A percentile compares a stretch with the other conserved stretches of the same genome.
Evolutionary conservation across 371 early-diverging fungal genomes (phyloP).

Genomic region (Funneliformis caledonium): DNA sequence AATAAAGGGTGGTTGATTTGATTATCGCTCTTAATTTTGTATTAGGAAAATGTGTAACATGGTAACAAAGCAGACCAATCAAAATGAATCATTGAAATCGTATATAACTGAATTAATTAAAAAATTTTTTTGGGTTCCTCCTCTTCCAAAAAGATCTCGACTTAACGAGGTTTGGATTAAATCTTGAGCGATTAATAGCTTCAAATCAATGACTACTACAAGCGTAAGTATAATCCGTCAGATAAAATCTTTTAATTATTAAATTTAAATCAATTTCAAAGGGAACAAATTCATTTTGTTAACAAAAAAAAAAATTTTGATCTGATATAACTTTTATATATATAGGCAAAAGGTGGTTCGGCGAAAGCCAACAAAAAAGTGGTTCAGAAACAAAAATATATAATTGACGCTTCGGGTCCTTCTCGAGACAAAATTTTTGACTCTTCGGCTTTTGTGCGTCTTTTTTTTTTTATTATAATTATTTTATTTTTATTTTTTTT

Average conservation of each 20-base stretch:
- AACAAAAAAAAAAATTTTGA: neutral
- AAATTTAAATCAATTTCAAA: neutral
- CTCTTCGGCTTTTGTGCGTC: slow-evolving; percentile 88
- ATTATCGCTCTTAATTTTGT: neutral
- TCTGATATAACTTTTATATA: neutral
- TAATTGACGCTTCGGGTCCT: slow-evolving; percentile 94
- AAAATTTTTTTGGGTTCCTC: neutral
- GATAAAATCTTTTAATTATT: neutral
- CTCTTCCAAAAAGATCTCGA: neutral
- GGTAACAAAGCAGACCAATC: neutral
- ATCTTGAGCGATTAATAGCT: neutral
- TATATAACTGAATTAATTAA: neutral
- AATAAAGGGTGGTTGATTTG: too few relatives aligned
- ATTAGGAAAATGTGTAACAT: neutral
- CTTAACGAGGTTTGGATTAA: too few relatives aligned
- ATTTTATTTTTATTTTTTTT: neutral
- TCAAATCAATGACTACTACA: neutral
- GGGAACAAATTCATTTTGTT: neutral
- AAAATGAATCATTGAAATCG: neutral
- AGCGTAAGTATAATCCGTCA: neutral
- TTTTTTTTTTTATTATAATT: slow-evolving; percentile 1
- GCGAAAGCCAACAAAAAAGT: neutral
- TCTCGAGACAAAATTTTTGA: slow-evolving; percentile 97
- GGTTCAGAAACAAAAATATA: slow-evolving; percentile 69
- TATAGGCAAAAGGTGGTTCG: slow-evolving; percentile 19